phyloP scores from a whole-genome alignment of 129 eudicot species.

The Chrysanthemum lavandulifolium region DNA sequence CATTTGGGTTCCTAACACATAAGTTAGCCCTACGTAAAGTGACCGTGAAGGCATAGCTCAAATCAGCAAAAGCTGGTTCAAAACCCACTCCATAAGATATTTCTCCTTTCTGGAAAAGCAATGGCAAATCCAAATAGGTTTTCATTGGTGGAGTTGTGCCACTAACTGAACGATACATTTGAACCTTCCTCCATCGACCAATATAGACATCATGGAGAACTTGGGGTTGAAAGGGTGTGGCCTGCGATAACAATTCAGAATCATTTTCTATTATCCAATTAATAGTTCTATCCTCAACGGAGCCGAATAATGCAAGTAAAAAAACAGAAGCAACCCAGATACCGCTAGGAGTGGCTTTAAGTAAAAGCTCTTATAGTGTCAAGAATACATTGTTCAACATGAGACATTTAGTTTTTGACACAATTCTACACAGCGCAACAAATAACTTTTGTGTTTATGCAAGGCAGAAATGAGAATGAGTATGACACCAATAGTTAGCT shows the following conservation, averaged over 20 bases:
- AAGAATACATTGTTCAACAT: background rate
- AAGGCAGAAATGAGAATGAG: background rate
- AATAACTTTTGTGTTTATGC: background rate
- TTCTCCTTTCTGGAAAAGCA: constrained; percentile 82
- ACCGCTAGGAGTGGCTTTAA: background rate
- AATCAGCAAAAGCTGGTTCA: constrained; percentile 88
- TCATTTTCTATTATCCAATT: background rate
- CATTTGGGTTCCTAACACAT: constrained; percentile 80
- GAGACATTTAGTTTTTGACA: background rate
- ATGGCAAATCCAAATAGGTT: constrained; percentile 77
- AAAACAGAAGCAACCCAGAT: background rate
- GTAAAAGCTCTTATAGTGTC: background rate
- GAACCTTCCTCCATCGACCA: constrained; percentile 92
- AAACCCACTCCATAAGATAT: constrained; percentile 81
- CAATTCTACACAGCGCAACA: background rate
- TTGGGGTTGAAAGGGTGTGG: constrained; percentile 94
- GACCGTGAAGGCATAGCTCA: constrained; percentile 92
- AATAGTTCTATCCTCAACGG: background rate
- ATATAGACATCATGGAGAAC: constrained; percentile 67
- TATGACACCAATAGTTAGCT: background rate
- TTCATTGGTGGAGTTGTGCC: constrained; percentile 98
- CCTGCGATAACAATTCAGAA: constrained; percentile 52
- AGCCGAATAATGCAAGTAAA: background rate
- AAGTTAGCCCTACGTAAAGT: constrained; percentile 97
- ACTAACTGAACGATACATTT: constrained; percentile 84